phyloP scores from a whole-genome alignment of 164 flowering plant species.

The Cinnamomum chago region DNA sequence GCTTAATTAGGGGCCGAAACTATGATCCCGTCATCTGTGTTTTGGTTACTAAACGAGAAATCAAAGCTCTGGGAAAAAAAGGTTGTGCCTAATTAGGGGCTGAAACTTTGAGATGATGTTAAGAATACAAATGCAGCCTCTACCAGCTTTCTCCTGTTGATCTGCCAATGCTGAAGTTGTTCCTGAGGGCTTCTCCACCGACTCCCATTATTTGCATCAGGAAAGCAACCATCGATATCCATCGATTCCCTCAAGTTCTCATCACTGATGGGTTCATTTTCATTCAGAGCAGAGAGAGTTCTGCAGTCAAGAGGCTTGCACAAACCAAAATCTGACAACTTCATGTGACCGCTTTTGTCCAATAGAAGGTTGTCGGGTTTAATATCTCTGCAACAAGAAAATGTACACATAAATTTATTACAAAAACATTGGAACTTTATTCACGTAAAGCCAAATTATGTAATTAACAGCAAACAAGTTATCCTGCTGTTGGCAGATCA shows the following conservation, averaged over 20 bases:
- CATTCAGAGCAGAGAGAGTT: conserved; percentile 58
- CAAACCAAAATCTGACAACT: conserved; percentile 97
- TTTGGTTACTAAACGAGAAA: background rate
- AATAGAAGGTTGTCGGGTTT: conserved; percentile 95
- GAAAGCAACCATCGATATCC: conserved; percentile 63
- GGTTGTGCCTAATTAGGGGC: background rate
- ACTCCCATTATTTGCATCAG: conserved; percentile 46
- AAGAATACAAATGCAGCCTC: conserved; percentile 1
- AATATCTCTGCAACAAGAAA: conserved; percentile 57
- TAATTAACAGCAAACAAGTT: background rate
- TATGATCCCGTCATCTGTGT: background rate
- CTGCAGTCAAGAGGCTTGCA: conserved; percentile 92
- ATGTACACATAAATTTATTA: background rate
- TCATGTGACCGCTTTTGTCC: conserved; percentile 91
- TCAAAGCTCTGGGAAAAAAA: background rate
- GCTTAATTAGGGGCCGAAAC: background rate
- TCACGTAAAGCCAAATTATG: background rate
- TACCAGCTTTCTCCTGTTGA: conserved; percentile 83
- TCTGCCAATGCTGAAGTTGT: conserved; percentile 93
- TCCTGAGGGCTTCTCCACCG: conserved; percentile 79
- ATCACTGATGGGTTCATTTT: conserved; percentile 70
- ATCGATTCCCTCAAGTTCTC: conserved; percentile 65
- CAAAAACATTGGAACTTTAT: background rate
- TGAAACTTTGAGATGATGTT: background rate
- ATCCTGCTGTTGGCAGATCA: too few species aligned